Evolutionary conservation across 129 eudicot genomes (phyloP).

Genomic region (Flaveria linearis): DNA sequence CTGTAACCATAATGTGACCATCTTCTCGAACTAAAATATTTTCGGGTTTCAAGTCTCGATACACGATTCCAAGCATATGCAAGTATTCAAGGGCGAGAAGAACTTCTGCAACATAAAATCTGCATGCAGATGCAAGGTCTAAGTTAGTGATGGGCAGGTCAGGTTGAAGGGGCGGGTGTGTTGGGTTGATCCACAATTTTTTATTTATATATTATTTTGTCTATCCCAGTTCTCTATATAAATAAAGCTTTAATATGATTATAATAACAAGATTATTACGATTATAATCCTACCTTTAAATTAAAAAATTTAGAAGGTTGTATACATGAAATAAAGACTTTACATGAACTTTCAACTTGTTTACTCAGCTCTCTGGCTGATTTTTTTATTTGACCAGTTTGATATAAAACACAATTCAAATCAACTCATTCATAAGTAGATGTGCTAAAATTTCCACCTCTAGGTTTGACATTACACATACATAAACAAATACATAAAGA

Average conservation of each 20-base stretch:
- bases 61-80: conserved; percentile 96
- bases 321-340: neutral
- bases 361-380: neutral
- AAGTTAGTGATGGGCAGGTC: neutral
- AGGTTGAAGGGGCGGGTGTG: neutral
- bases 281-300: neutral
- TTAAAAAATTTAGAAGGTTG: neutral
- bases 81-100: conserved; percentile 92
- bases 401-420: neutral
- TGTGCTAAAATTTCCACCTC: neutral
- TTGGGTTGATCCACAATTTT: neutral
- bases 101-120: conserved; percentile 97
- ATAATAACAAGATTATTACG: neutral
- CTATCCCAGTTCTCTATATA: neutral
- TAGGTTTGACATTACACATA: neutral
- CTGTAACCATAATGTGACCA: conserved; percentile 98
- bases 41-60: conserved; percentile 94
- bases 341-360: neutral
- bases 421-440: neutral
- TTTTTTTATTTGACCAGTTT: conserved; percentile 1
- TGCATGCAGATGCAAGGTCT: conserved; percentile 35
- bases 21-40: conserved; percentile 96
- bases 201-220: neutral
- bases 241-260: neutral
- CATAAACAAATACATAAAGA: neutral